Percentiles rank a stretch among this genome's conserved stretches.
phyloP scores from a whole-genome alignment of 345 rosid genomes.

The Dipteronia dyeriana region DNA sequence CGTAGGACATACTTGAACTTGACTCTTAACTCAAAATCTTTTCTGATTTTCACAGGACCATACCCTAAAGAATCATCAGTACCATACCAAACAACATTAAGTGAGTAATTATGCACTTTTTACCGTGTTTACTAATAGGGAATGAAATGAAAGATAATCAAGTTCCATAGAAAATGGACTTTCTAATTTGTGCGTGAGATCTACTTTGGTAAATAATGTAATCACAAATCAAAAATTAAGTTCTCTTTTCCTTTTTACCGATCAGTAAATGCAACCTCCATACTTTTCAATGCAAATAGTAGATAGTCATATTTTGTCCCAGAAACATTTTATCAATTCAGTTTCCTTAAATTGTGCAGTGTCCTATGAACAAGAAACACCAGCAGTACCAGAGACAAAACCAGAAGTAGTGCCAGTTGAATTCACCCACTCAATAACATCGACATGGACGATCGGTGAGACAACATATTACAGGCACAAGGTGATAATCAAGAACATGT shows the following conservation, averaged over 20 bases:
- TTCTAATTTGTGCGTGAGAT: no score
- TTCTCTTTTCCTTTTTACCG: no score
- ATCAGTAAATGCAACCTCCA: no score
- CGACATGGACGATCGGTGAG: constrained; percentile 51
- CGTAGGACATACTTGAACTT: no score
- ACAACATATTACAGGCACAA: constrained; percentile 64
- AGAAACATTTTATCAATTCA: no score
- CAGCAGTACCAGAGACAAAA: constrained; percentile 6
- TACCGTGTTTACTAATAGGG: no score
- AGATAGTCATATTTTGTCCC: no score
- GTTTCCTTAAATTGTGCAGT: constrained; percentile 21
- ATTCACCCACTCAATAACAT: constrained; percentile 69
- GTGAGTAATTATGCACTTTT: constrained; percentile 25
- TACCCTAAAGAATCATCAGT: constrained; percentile 29
- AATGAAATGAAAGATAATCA: no score
- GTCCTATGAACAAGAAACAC: constrained; percentile 29
- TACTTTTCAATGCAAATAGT: neutral
- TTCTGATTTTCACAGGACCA: constrained; percentile 28
- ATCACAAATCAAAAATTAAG: no score
- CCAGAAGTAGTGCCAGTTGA: constrained; percentile 39
- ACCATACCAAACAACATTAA: constrained; percentile 31
- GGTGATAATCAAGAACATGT: constrained; percentile 63
- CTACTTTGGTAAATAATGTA: no score
- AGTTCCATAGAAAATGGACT: no score
- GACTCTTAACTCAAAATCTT: neutral